Conservation (phyloP, 1,284 basidiomycete genomes). For the Ustilago loliicola region DNA sequence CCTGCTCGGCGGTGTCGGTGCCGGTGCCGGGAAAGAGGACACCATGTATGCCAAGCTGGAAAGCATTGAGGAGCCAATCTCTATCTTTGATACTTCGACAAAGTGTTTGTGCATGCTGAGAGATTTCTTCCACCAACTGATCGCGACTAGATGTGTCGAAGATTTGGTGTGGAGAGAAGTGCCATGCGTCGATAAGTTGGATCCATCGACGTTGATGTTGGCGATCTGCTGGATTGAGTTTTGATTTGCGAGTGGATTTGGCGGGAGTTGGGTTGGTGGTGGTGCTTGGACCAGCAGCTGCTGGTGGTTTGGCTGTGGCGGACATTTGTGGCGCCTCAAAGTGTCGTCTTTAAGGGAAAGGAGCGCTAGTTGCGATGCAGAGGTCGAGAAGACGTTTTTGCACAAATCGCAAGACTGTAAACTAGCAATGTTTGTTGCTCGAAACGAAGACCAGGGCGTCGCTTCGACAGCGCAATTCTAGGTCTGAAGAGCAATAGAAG, state of each 20-base stretch:
- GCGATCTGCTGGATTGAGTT: background rate
- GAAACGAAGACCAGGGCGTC: too few relatives aligned
- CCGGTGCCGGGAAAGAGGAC: conserved; percentile 36
- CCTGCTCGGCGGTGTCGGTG: too few relatives aligned
- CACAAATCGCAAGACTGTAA: too few relatives aligned
- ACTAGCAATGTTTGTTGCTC: too few relatives aligned
- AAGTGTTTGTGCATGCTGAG: conserved; percentile 33
- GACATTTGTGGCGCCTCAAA: background rate
- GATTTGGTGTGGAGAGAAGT: background rate
- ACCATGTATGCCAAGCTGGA: conserved; percentile 34
- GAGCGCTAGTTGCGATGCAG: too few relatives aligned
- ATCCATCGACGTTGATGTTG: conserved; percentile 32
- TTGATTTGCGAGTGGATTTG: background rate
- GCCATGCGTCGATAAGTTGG: conserved; percentile 45
- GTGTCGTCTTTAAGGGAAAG: too few relatives aligned
- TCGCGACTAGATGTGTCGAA: conserved; percentile 11
- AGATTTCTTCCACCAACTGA: conserved; percentile 39
- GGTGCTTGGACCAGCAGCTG: conserved; percentile 20
- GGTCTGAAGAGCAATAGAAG: too few relatives aligned
- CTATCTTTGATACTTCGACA: conserved; percentile 28
- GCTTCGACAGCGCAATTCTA: too few relatives aligned
- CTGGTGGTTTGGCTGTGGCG: background rate
- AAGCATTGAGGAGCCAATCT: conserved; percentile 34
- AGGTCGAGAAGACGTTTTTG: too few relatives aligned
- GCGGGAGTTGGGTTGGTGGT: background rate